A percentile compares a stretch with the other conserved stretches of the same genome.
Evolutionary conservation across 441 rosid species (phyloP).

Genomic region (Flueggea neowawraea): DNA sequence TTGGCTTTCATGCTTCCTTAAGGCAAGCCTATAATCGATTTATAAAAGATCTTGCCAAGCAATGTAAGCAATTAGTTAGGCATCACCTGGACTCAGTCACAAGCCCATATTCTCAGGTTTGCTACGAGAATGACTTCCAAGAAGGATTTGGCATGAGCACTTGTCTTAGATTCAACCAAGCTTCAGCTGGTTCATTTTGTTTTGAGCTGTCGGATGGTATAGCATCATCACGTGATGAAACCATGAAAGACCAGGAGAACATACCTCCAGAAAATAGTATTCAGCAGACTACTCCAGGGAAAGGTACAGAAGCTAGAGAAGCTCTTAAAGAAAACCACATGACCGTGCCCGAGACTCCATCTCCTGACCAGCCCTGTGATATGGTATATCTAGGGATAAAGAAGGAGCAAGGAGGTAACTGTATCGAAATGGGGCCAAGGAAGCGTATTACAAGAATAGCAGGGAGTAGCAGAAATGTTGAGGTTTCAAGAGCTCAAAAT

Average conservation of each 20-base stretch:
- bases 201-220: conserved; percentile 68
- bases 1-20: conserved; percentile 86
- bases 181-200: conserved; percentile 56
- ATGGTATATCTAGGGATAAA: conserved; percentile 40
- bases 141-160: conserved; percentile 56
- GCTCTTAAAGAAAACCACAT: conserved; percentile 61
- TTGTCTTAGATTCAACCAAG: conserved; percentile 40
- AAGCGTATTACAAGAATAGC: conserved; percentile 68
- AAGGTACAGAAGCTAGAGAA: conserved; percentile 47
- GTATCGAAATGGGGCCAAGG: conserved; percentile 64
- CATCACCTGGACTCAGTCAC: conserved; percentile 98
- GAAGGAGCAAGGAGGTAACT: conserved; percentile 75
- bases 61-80: conserved; percentile 84
- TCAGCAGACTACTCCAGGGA: conserved; percentile 78
- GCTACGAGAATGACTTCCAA: conserved; percentile 66
- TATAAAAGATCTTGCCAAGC: conserved; percentile 72
- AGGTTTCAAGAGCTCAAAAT: conserved; percentile 49
- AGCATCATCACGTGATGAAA: conserved; percentile 38
- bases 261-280: conserved; percentile 62
- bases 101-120: conserved; percentile 87
- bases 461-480: conserved; percentile 46
- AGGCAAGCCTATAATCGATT: conserved; percentile 73
- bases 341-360: conserved; percentile 97
- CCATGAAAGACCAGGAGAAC: conserved; percentile 73
- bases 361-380: conserved; percentile 92